Evolutionary conservation across 441 rosid species (phyloP).

Genomic region (Dalechampia spathulata): DNA sequence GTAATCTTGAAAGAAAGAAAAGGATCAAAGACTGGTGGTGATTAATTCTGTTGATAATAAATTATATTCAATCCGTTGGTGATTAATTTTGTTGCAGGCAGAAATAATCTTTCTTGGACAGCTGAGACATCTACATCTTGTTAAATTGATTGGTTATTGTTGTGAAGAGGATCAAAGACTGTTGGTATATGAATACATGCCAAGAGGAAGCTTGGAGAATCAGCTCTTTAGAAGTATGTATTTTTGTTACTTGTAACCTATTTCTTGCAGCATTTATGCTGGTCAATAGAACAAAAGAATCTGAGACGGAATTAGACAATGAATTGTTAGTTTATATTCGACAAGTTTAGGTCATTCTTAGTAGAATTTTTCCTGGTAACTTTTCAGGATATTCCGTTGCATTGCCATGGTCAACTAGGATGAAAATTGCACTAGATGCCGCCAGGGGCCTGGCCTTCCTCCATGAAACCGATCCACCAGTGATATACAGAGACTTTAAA

Average conservation of each 20-base stretch:
- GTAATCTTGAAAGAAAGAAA: background rate
- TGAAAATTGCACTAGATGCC: slow-evolving; percentile 76
- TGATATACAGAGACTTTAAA: slow-evolving; percentile 69
- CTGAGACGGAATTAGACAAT: background rate
- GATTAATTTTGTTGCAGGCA: slow-evolving; percentile 34
- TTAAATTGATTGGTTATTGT: slow-evolving; percentile 70
- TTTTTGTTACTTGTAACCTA: background rate
- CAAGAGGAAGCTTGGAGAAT: slow-evolving; percentile 76
- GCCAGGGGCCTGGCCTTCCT: slow-evolving; percentile 80
- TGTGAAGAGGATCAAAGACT: slow-evolving; percentile 69
- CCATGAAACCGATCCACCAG: slow-evolving; percentile 67
- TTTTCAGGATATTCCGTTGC: slow-evolving; percentile 49
- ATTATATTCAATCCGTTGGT: background rate
- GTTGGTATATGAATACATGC: slow-evolving; percentile 66
- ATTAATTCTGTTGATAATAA: background rate
- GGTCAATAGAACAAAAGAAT: too few species aligned
- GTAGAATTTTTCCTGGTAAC: background rate
- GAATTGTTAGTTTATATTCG: too few species aligned
- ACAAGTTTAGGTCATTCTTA: too few species aligned
- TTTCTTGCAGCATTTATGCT: background rate
- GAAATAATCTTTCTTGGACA: slow-evolving; percentile 83
- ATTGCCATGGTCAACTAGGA: slow-evolving; percentile 67
- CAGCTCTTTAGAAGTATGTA: slow-evolving; percentile 67
- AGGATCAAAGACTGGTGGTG: background rate
- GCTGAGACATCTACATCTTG: slow-evolving; percentile 59